Percentiles rank a stretch among this genome's conserved stretches.
Evolutionary conservation across 139 green algal genomes (phyloP).

Genomic region (Marvania coccoides): DNA sequence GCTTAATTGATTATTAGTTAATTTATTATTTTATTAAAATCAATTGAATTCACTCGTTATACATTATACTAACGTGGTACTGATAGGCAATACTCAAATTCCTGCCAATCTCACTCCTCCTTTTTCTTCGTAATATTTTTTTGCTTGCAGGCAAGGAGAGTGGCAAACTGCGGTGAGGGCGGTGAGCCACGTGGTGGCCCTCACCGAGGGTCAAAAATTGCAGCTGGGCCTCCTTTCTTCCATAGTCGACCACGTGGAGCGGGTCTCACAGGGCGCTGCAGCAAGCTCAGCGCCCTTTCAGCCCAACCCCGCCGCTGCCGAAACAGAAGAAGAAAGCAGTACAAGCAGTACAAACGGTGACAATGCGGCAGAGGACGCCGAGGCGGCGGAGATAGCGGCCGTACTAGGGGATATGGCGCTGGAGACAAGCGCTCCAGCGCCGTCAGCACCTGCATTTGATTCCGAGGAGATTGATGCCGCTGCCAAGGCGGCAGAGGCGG

Average conservation of each 20-base stretch:
- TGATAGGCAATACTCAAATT: no score
- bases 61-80: no score
- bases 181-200: constrained; percentile 42
- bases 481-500: neutral
- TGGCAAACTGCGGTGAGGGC: constrained; percentile 28
- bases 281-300: no score
- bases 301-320: no score
- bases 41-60: no score
- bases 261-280: no score
- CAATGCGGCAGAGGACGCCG: neutral
- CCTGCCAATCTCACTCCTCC: no score
- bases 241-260: constrained; percentile 31
- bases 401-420: neutral
- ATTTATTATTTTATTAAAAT: no score
- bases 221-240: constrained; percentile 30
- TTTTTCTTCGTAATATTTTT: no score
- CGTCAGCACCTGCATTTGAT: neutral
- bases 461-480: neutral
- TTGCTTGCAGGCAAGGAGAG: constrained; percentile 26
- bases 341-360: neutral
- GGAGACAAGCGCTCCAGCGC: neutral
- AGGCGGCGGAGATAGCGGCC: neutral
- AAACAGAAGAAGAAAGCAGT: neutral
- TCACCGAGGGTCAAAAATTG: constrained; percentile 37
- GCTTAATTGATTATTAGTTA: no score